Evolutionary conservation across 2,329 filamentous ascomycete genomes (phyloP).

Genomic region (Ophiostoma ips): DNA sequence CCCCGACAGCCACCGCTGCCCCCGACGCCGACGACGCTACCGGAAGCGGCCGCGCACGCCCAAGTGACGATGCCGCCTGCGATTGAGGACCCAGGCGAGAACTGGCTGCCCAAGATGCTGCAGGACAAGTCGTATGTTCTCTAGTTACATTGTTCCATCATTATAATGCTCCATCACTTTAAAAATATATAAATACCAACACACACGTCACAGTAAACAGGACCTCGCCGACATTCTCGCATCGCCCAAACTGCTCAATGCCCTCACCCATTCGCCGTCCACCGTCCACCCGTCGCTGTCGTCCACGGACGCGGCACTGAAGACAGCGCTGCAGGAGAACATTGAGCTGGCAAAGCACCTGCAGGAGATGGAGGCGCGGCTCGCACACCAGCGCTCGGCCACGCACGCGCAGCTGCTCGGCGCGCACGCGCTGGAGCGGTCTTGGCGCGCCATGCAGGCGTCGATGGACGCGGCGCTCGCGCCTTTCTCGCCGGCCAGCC

Average conservation of each 20-base stretch:
- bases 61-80: constrained; percentile 20
- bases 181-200: not conserved
- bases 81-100: constrained; percentile 46
- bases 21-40: constrained; percentile 5
- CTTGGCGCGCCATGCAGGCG: constrained; percentile 77
- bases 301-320: constrained; percentile 50
- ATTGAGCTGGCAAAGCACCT: constrained; percentile 53
- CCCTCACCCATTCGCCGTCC: constrained; percentile 53
- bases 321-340: constrained; percentile 55
- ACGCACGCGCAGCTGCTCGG: constrained; percentile 72
- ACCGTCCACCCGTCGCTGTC: constrained; percentile 60
- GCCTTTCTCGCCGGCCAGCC: constrained; percentile 71
- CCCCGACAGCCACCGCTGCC: constrained; percentile 28
- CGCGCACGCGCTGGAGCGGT: constrained; percentile 76
- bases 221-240: constrained; percentile 60
- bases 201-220: constrained; percentile 44
- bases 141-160: constrained; percentile 1
- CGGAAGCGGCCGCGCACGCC: constrained; percentile 18
- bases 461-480: constrained; percentile 78
- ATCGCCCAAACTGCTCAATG: constrained; percentile 51
- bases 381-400: constrained; percentile 48
- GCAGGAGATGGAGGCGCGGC: constrained; percentile 41
- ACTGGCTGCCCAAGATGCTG: constrained; percentile 66
- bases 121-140: constrained; percentile 64
- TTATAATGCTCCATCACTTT: not conserved